Evolutionary conservation across 75 land plant species (phyloP).

Genomic region (Pinus taeda): DNA sequence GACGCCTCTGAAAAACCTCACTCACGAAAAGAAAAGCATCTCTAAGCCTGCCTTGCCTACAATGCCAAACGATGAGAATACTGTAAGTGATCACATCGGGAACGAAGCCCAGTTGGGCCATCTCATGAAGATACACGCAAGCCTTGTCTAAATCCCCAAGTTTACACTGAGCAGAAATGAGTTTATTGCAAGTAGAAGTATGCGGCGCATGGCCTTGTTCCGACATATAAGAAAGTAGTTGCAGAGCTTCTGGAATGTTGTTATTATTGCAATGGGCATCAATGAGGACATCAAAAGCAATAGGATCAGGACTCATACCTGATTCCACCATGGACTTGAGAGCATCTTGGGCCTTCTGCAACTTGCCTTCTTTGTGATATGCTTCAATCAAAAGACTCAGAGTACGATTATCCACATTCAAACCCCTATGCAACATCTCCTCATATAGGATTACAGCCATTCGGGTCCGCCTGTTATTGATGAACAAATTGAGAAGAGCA

Average conservation of each 20-base stretch:
- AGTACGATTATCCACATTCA: slow-evolving; percentile 3
- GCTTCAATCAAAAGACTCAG: slow-evolving; percentile 25
- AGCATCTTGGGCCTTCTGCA: slow-evolving; percentile 39
- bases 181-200: slow-evolving; percentile 32
- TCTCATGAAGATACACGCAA: slow-evolving; percentile 20
- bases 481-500: slow-evolving; percentile 30
- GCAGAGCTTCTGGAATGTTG: slow-evolving; percentile 41
- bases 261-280: slow-evolving; percentile 36
- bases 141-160: slow-evolving; percentile 30
- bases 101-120: slow-evolving; percentile 40
- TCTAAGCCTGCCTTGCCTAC: slow-evolving; percentile 36
- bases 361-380: slow-evolving; percentile 32
- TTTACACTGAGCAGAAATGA: slow-evolving; percentile 35
- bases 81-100: slow-evolving; percentile 50
- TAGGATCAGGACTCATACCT: slow-evolving; percentile 23
- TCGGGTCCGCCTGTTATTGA: slow-evolving; percentile 14
- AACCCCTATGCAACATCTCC: slow-evolving; percentile 29
- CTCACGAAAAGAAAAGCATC: slow-evolving; percentile 39
- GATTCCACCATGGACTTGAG: slow-evolving; percentile 23
- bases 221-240: slow-evolving; percentile 18
- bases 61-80: slow-evolving; percentile 48
- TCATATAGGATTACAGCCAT: slow-evolving; percentile 22
- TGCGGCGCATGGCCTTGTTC: slow-evolving; percentile 29
- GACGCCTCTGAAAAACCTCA: slow-evolving; percentile 25
- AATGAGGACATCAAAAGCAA: slow-evolving; percentile 30